Evolutionary conservation across 345 rosid genomes (phyloP), one percentile per base, ranked within the genome.

Genomic region (Gossypium anomalum): DNA sequence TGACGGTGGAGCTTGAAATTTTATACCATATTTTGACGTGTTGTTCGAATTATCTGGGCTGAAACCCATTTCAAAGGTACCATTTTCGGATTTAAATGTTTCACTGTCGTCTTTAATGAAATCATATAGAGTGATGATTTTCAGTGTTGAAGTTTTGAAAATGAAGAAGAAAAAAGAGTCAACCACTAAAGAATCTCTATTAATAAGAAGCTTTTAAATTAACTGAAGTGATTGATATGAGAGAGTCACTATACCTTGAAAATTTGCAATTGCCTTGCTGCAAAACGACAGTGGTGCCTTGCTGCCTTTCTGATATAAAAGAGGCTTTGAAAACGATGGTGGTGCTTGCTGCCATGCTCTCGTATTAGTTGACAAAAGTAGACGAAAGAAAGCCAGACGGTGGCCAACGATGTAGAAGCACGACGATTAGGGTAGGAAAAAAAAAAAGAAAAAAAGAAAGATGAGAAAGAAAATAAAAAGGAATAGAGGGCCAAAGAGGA

Each of bases 1-100:
- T 80, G 38, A 29, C n/a, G 7, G 85, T 80, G 49, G 52, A 62
- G 0, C 1, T 2, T 1, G 81, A 55, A 15, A 77, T 65, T 49
- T 77, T 85, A 75, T 81, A 85, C 85, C 90, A 85, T 16, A 87
- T 81, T 16, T 85, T 85, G 7, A 85, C 51, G 2, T 84, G 83
- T n/a, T 64, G 13, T 19, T 20, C 17, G 88, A 85, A 2, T 59
- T 72, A 9, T 77, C 78, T 2, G 67, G 84, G 13, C 67, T 14
- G 70, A 87, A 80, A 0, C 88, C 86, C 20, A 85, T 53, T 76
- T 81, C 86, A n/a, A 84, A 86, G 53, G 9, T 9, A 44, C 73
- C 76, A 63, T 65, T 67, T 3, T 55, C 9, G 43, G 89, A 84
- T 53, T 80, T 41, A 27, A 86, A 73, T 11, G 85, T 78, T 48